Evolutionary conservation across 805 yeast species (phyloP), one percentile per base, ranked within the genome.

Genomic region (Sungouiozyma intestinalis): DNA sequence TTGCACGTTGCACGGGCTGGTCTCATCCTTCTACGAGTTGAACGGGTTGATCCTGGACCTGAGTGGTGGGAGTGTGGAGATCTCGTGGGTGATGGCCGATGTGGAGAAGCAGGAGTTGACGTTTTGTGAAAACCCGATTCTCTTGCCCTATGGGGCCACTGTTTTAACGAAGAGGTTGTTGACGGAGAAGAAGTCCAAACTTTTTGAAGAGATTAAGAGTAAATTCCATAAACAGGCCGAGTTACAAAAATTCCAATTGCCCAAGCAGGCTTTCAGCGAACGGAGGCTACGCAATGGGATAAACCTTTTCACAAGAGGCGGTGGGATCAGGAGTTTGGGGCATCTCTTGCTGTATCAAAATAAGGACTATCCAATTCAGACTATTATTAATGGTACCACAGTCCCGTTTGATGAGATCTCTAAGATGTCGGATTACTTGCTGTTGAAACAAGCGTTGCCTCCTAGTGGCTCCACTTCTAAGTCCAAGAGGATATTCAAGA

Each of bases 61-160:
- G 39, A 86, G 87, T 6, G 86, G 86, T 24, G 85, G 85, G 0
- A 71, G 78, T 5, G 71, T 80, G 1, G 85, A 79, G 48, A 51
- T 82, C 32, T 77, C 83, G 34, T 82, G 90, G 87, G 74, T 81
- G 16, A 67, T 68, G 45, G 72, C 79, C 33, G 60, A 63, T 21
- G 68, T 80, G 20, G 63, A 63, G 43, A 24, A 24, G 11, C 29
- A 24, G 29, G 29, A 24, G 29, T 11, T 24, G 11, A 24, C 29
- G 6, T 69, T 74, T 48, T 75, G 81, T 21, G 64, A 68, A 6
- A 68, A 67, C 14, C 83, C 86, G 0, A 77, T 78, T 2, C 73
- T 80, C 2, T 60, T 81, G 37, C 87, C 87, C 1, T 82, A 77
- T 54, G 90, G 90, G 16, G 83, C 86, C 1, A 85, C 82, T 20